phyloP scores from a whole-genome alignment of 2,329 filamentous ascomycete species.

The Exophiala calicioides region DNA sequence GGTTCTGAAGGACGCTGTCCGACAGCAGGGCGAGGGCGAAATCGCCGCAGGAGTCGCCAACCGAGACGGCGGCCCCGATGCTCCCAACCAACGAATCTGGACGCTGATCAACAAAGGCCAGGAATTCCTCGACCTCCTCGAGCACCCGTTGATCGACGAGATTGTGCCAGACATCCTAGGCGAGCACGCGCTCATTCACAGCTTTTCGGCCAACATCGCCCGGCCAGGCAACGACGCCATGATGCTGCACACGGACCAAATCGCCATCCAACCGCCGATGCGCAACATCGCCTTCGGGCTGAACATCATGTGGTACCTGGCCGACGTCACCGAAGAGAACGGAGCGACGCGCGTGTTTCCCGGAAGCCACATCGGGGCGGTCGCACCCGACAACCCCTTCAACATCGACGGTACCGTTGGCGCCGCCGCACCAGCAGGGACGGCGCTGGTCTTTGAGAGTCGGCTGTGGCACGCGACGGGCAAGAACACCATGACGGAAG shows the following conservation, averaged over 20 bases:
- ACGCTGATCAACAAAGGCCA: conserved; percentile 19
- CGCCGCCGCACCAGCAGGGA: conserved; percentile 18
- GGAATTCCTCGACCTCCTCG: conserved; percentile 17
- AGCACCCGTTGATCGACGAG: conserved; percentile 18
- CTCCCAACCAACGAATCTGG: conserved; percentile 20
- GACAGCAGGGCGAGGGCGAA: conserved; percentile 12
- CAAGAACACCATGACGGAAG: conserved; percentile 19
- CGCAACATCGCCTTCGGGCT: conserved; percentile 11
- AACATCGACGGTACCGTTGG: conserved; percentile 17
- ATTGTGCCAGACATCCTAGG: conserved; percentile 17
- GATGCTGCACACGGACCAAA: conserved; percentile 20
- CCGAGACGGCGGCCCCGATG: conserved; percentile 10
- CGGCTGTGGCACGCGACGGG: conserved; percentile 23
- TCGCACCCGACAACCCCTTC: conserved; percentile 20
- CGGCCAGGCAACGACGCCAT: conserved; percentile 18
- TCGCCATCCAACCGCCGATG: conserved; percentile 17
- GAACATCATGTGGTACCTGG: conserved; percentile 22
- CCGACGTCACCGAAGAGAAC: conserved; percentile 16
- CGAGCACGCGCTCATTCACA: conserved; percentile 13
- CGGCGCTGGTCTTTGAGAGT: conserved; percentile 20
- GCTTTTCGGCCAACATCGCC: conserved; percentile 19
- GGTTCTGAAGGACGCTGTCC: conserved; percentile 1
- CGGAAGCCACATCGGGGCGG: conserved; percentile 13
- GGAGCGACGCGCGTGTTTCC: conserved; percentile 17
- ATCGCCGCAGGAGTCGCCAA: conserved; percentile 7